Evolutionary conservation across 345 rosid species (phyloP), one percentile per base, ranked within the genome.

Genomic region (Populus tremula): DNA sequence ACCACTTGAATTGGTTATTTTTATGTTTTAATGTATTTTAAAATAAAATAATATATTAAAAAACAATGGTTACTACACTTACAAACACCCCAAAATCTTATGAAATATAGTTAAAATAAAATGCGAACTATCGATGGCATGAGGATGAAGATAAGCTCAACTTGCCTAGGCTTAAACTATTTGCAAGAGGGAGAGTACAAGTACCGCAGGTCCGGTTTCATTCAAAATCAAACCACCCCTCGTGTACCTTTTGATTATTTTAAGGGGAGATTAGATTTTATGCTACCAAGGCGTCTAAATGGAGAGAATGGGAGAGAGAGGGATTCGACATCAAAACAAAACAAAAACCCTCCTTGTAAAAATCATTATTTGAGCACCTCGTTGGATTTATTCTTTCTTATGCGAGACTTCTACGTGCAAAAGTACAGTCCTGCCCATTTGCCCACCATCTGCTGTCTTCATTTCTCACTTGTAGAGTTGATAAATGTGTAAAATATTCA

Each of bases 141-240:
- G 27, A 41, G 11, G 45, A 41, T 67, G 73, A 71, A 84, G 81
- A 76, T 76, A 79, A 79, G 85, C 72, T 82, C 78, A 77, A 85
- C 76, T 77, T 79, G 76, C 53, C 74, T 67, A 79, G 27, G 61
- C 77, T 75, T 72, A 67, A 81, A 72, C 64, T 77, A 81, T 70
- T 53, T 47, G n/a, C 17, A 20, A 61, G 2, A 41, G 45, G n/a
- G 69, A 74, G 41, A 23, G 13, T 41, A 33, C 5, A 0, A 41
- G 45, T 0, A 41, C 4, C 12, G 45, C 45, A 41, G 45, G 45
- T 41, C 45, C 45, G 45, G 35, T 63, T 63, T 23, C 67, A 63
- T 27, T 9, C 67, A 12, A 63, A 47, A 47, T 63, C 35, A 63
- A 63, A 63, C 29, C 29, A 23, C 29, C 29, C 25, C 64, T 59